Percentiles rank a stretch among this genome's conserved stretches.
phyloP scores from a whole-genome alignment of 495 filamentous ascomycete genomes.

The Oleoguttula mirabilis region DNA sequence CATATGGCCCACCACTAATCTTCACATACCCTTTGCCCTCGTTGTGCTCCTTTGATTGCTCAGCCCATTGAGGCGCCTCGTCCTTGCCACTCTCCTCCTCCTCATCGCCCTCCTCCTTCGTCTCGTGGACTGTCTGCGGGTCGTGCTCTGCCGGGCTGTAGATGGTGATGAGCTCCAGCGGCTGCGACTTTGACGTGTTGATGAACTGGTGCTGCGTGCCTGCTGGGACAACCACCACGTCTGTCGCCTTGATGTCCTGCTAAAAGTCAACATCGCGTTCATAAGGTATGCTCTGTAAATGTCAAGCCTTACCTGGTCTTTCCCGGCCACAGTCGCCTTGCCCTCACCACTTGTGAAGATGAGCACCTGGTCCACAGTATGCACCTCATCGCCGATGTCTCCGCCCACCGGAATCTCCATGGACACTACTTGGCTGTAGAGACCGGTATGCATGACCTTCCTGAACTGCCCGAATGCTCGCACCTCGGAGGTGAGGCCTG shows the following conservation, averaged over 20 bases:
- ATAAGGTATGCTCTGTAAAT: neutral
- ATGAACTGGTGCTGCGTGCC: constrained; percentile 57
- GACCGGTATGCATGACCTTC: constrained; percentile 48
- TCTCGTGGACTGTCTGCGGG: constrained; percentile 44
- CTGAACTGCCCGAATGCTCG: constrained; percentile 45
- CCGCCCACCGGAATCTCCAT: constrained; percentile 54
- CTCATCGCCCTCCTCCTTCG: constrained; percentile 49
- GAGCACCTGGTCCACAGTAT: constrained; percentile 51
- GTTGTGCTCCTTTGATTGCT: constrained; percentile 44
- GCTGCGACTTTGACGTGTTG: constrained; percentile 39
- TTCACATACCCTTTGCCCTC: constrained; percentile 45
- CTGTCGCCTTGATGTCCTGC: constrained; percentile 40
- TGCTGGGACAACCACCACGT: constrained; percentile 52
- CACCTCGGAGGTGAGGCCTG: constrained; percentile 39
- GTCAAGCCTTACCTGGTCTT: constrained; percentile 34
- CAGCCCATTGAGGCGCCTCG: constrained; percentile 47
- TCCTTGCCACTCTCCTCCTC: constrained; percentile 50
- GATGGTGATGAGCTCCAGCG: constrained; percentile 48
- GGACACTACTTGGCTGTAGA: constrained; percentile 50
- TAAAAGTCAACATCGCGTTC: constrained; percentile 1
- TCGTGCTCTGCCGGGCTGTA: constrained; percentile 52
- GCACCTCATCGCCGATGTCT: constrained; percentile 52
- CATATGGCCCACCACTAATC: constrained; percentile 25
- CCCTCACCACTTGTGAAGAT: constrained; percentile 49
- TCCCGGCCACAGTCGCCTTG: constrained; percentile 45